A percentile compares a stretch with the other conserved stretches of the same genome.
Evolutionary conservation across 225 moss, liverwort and hornwort species (phyloP).

Genomic region (Marchantia polymorpha): DNA sequence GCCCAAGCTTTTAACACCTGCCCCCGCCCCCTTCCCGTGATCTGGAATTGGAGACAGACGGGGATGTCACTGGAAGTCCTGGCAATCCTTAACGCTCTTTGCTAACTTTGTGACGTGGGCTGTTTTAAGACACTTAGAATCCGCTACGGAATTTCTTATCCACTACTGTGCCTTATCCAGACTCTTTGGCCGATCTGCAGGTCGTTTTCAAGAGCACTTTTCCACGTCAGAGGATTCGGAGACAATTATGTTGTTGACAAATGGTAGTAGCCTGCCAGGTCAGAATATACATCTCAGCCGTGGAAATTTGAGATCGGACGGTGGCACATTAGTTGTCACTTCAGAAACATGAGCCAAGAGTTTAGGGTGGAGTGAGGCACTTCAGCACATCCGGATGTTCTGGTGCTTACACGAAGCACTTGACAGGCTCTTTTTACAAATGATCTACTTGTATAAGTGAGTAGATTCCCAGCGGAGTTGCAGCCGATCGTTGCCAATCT

Average conservation of each 20-base stretch:
- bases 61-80: too few relatives aligned
- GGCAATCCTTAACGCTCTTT: too few relatives aligned
- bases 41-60: too few relatives aligned
- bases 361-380: neutral
- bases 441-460: neutral
- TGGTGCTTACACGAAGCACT: neutral
- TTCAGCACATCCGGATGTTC: neutral
- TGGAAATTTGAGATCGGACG: neutral
- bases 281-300: constrained; percentile 5
- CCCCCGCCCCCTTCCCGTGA: too few relatives aligned
- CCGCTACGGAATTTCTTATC: constrained; percentile 16
- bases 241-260: neutral
- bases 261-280: constrained; percentile 4
- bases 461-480: neutral
- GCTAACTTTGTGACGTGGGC: constrained; percentile 3
- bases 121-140: neutral
- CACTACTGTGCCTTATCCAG: constrained; percentile 12
- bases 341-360: neutral
- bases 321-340: neutral
- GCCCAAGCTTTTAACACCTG: too few relatives aligned
- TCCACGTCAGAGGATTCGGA: neutral
- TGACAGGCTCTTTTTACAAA: neutral
- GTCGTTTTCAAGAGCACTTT: neutral
- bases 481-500: neutral
- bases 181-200: neutral